Base-by-base conservation (phyloP, 2,329 filamentous ascomycete genomes). In the Pochonia chlamydosporia region DNA sequence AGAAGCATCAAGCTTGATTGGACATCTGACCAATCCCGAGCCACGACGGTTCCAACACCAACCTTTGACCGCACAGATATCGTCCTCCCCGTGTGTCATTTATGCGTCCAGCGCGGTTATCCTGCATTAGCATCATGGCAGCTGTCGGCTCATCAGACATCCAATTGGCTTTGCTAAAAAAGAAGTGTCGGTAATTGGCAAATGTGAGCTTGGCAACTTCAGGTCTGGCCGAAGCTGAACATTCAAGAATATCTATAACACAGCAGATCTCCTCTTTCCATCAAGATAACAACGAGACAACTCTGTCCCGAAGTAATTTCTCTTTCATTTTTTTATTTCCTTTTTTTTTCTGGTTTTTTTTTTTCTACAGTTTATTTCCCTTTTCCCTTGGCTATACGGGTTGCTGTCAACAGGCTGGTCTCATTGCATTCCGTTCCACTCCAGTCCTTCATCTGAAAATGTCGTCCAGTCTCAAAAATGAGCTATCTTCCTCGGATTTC, bases 401-500 rank as follows among this genome's bases (percentile, higher is more conserved):
- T 28, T 8, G 26, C 26, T 28, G 7, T 28, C 26, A 28, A 28
- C 26, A 28, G 26, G 26, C 26, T 28, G 7, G 26, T 8, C 26
- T 8, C 20, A 13, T 46, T 37, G 20, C 35, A 25, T 46, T 20
- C n/a, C n/a, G 26, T 8, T 13, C 7, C 20, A 13, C 45, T 37
- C 20, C 35, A 25, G 44, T 20, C 40, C 16, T 48, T 46, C 47
- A 49, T 46, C 41, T 44, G 24, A 57, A 52, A 36, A 59, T 62
- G 51, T 57, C 59, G 25, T 54, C 55, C 36, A 56, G 55, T 21
- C 54, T 60, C 39, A 75, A 76, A 56, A 66, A 62, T 43, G 61
- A 67, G 47, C 56, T 63, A 35, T 68, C 69, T 30, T 58, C 67
- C 43, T 75, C 75, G 49, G 71, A 75, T 53, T 75, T 75, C 51